A percentile compares a stretch with the other conserved stretches of the same genome.
Conservation (phyloP, 345 rosid genomes). For the Turritis glabra region DNA sequence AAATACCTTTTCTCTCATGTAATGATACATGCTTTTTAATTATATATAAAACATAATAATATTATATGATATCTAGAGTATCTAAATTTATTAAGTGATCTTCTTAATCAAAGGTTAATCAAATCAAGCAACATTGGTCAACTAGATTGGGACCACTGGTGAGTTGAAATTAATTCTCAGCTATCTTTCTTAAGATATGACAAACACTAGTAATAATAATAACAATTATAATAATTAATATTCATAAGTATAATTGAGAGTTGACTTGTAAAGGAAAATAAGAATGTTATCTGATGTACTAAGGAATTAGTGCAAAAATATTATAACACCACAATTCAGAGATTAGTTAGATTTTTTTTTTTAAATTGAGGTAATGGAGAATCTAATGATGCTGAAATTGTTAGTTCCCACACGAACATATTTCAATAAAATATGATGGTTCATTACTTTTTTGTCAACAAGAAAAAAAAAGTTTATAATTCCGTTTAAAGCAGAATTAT, state of each 20-base stretch:
- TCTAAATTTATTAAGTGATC: background rate
- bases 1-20: background rate
- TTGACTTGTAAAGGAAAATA: slow-evolving; percentile 19
- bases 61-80: slow-evolving; percentile 5
- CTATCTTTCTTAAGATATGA: slow-evolving; percentile 9
- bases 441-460: background rate
- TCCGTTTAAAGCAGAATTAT: background rate
- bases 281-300: background rate
- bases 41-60: background rate
- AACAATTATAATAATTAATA: background rate
- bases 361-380: slow-evolving; percentile 18
- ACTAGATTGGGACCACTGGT: slow-evolving; percentile 24
- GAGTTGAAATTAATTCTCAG: background rate
- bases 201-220: background rate
- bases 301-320: background rate
- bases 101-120: slow-evolving; percentile 23
- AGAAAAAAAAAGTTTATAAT: background rate
- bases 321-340: background rate
- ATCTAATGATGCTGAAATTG: slow-evolving; percentile 31
- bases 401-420: slow-evolving; percentile 25
- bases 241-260: slow-evolving; percentile 8
- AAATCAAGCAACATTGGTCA: slow-evolving; percentile 27
- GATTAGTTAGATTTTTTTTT: background rate
- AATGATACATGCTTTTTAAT: slow-evolving; percentile 28
- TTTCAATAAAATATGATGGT: slow-evolving; percentile 10